These are phyloP conservation scores for Metschnikowia gelsemii DNA, from an alignment of 805 yeast species.

Conservation along the genomic window DNA sequence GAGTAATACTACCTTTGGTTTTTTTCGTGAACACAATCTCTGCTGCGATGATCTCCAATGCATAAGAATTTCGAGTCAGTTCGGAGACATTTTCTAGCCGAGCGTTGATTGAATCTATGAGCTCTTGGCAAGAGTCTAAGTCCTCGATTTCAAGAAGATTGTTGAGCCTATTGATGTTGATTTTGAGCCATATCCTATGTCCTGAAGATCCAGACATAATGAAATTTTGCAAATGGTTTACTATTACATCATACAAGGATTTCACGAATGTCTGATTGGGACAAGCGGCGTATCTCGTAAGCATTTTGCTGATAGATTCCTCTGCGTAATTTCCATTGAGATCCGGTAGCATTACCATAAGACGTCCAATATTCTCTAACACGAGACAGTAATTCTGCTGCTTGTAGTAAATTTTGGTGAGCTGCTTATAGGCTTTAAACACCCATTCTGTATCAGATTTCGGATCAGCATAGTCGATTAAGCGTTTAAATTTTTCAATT, in stretches of 20 bases:
- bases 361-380: constrained; percentile 23
- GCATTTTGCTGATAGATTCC: constrained; percentile 38
- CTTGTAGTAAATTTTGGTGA: constrained; percentile 36
- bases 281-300: constrained; percentile 32
- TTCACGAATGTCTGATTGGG: constrained; percentile 30
- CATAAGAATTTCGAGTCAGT: constrained; percentile 44
- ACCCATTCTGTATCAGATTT: constrained; percentile 31
- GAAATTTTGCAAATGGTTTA: constrained; percentile 24
- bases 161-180: constrained; percentile 46
- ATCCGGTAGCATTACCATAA: constrained; percentile 26
- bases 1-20: constrained; percentile 31
- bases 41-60: constrained; percentile 64
- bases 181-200: constrained; percentile 46
- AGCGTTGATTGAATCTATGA: constrained; percentile 38
- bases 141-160: constrained; percentile 32
- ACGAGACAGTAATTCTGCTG: constrained; percentile 25
- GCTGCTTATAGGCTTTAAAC: constrained; percentile 42
- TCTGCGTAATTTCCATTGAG: constrained; percentile 39
- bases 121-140: constrained; percentile 30
- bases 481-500: constrained; percentile 13
- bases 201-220: constrained; percentile 21
- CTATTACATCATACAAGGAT: constrained; percentile 32
- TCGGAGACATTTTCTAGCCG: constrained; percentile 43
- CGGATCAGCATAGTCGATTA: constrained; percentile 25
- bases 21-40: constrained; percentile 54